phyloP scores from a whole-genome alignment of 2,329 filamentous ascomycete genomes.

The Nothophoma quercina region DNA sequence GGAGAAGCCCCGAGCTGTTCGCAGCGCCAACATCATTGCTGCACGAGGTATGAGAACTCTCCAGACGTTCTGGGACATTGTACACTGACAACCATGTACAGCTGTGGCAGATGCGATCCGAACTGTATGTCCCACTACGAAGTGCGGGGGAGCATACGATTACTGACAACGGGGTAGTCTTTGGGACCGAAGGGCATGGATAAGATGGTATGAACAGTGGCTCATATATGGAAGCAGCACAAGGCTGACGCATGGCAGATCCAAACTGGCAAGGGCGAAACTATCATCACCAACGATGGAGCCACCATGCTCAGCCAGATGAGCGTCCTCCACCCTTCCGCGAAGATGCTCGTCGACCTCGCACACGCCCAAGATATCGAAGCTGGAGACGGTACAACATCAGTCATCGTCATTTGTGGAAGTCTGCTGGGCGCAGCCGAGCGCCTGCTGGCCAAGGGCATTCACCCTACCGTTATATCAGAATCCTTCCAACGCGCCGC shows the following conservation, averaged over 20 bases:
- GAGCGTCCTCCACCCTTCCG: constrained; percentile 99
- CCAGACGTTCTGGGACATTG: constrained; percentile 25
- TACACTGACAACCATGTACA: constrained; percentile 50
- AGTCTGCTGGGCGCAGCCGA: constrained; percentile 94
- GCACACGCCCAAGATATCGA: constrained; percentile 98
- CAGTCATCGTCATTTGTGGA: constrained; percentile 96
- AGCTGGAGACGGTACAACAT: constrained; percentile 97
- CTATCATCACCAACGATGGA: constrained; percentile 99
- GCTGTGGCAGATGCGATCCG: constrained; percentile 97
- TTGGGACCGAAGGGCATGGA: constrained; percentile 97
- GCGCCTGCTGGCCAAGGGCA: constrained; percentile 83
- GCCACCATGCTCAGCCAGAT: constrained; percentile 99
- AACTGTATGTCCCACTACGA: constrained; percentile 63
- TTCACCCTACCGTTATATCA: constrained; percentile 97
- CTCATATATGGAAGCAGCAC: not conserved
- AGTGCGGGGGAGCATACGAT: constrained; percentile 29
- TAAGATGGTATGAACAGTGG: constrained; percentile 73
- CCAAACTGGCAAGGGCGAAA: constrained; percentile 93
- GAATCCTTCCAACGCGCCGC: constrained; percentile 97
- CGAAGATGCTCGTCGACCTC: constrained; percentile 98
- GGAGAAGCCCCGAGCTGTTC: constrained; percentile 98
- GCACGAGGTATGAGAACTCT: constrained; percentile 74
- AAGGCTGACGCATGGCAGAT: constrained; percentile 58
- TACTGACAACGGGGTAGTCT: constrained; percentile 61
- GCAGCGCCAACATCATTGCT: constrained; percentile 95